Base-by-base conservation (phyloP, 1,284 basidiomycete genomes). In the Ceratobasidium sp. region DNA sequence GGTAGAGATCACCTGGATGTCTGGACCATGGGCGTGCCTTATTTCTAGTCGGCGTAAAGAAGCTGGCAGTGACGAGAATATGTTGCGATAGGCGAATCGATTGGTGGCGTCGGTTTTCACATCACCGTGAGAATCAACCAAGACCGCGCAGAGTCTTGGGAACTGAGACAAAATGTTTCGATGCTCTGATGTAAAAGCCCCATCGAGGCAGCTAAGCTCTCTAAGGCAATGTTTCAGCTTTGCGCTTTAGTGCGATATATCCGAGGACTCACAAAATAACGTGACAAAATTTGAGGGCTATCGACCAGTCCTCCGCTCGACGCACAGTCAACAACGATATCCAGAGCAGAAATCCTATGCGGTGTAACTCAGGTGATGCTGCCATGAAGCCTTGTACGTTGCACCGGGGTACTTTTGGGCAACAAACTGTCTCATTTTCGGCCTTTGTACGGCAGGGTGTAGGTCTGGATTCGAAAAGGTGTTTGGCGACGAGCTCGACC, bases 21-120 rank as follows among this genome's bases (percentile, higher is more conserved):
- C 74, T 12, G 74, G 74, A 52, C 64, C 50, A 48, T 76, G 74
- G 1, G 74, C 74, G 23, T 67, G 33, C 26, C 33, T 76, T 10
- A 76, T 46, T 28, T 76, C 52, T 0, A 76, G 54, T 12, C 64
- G 64, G 28, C 46, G 62, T 17, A 76, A 54, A 5, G 64, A 57
- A 12, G n/a, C 2, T 20, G 74, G 74, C 17, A 76, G 42, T 20
- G 42, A 17, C 9, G 44, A 46, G 44, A 73, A 59, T 44, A 62
- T 26, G 28, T 52, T 62, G n/a, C 48, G 59, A 57, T 73, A 73
- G 17, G 44, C 26, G 44, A 73, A 62, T 26, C 44, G 56, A 50
- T 62, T 50, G 44, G 33, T n/a, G 26, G 1, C 20, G 7, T 50
- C 28, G 42, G 6, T 33, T 62, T 57, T 17, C 56, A 73, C 42